Evolutionary conservation across 164 flowering plant species (phyloP).

Genomic region (Umbilicus rupestris): DNA sequence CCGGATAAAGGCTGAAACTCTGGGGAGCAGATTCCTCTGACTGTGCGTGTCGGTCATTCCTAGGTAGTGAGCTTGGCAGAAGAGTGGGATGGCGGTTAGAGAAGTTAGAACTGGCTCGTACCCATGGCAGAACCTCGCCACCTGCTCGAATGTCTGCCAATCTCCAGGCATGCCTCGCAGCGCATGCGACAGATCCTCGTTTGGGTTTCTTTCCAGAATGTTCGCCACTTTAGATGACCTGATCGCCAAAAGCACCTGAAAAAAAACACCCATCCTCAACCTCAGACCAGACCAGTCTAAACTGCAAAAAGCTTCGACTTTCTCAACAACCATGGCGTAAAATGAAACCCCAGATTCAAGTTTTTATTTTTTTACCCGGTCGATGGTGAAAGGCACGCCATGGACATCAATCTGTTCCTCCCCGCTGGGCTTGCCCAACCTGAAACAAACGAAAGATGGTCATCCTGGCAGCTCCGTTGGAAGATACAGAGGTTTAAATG

Average conservation of each 20-base stretch:
- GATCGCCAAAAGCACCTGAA: constrained; percentile 38
- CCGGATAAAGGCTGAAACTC: constrained; percentile 31
- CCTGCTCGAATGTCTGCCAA: constrained; percentile 37
- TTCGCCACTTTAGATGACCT: constrained; percentile 39
- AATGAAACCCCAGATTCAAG: neutral
- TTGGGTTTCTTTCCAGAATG: constrained; percentile 26
- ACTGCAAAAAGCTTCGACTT: neutral
- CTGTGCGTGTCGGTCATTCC: constrained; percentile 58
- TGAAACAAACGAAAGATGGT: constrained; percentile 16
- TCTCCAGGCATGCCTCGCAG: constrained; percentile 38
- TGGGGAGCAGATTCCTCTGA: constrained; percentile 35
- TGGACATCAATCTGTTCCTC: constrained; percentile 19
- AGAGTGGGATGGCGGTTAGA: constrained; percentile 41
- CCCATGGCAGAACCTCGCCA: constrained; percentile 61
- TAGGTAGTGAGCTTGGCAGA: constrained; percentile 44
- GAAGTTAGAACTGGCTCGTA: constrained; percentile 31
- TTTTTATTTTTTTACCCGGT: constrained; percentile 18
- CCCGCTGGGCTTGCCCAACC: constrained; percentile 18
- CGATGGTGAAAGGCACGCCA: constrained; percentile 19
- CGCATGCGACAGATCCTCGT: constrained; percentile 19
- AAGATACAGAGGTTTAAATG: too few relatives aligned
- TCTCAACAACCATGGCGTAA: too few relatives aligned
- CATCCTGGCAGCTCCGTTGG: too few relatives aligned
- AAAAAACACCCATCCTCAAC: too few relatives aligned
- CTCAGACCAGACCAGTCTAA: too few relatives aligned